Evolutionary conservation across 441 rosid species (phyloP), one percentile per base, ranked within the genome.

Genomic region (Gossypium schwendimanii): DNA sequence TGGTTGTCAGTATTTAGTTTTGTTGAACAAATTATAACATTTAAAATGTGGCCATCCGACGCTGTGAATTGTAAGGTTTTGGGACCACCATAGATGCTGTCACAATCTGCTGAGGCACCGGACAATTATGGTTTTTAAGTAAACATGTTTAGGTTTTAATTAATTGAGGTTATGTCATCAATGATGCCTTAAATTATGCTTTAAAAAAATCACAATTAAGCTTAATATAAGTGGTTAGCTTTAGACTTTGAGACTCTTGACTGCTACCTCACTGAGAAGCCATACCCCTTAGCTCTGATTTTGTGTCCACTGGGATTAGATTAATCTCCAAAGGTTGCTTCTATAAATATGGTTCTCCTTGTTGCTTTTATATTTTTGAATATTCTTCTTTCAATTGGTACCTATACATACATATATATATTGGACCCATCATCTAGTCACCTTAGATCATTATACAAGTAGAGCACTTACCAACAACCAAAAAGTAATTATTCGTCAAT

Each of bases 261-360:
- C 64, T 60, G 41, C 41, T 14, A 7, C 20, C 50, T 63, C 53
- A 36, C 8, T 39, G 65, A 77, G 81, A 73, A 71, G 83, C 55
- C 74, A 66, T 65, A 77, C 52, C 21, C 73, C 75, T 75, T 70
- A 47, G 57, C 73, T 50, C 60, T 28, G 4, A 31, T 11, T 12
- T 65, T 28, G 12, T 74, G 78, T 62, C 79, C 74, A 33, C 24
- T 55, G 72, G 33, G 36, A 73, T 73, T 70, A 57, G 39, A 49
- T 33, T 31, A 65, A 6, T 64, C 71, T 12, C 76, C 63, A 73
- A 33, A 70, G 33, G 66, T 80, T 63, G 57, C 60, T 39, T 73
- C 4, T 2, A 10, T 6, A 6, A 53, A 21, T 28, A 7, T 53
- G 33, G 10, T 53, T 62, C 44, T 63, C 72, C 21, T 17, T 24